These are phyloP conservation scores for Bipolaris gigantea DNA, from an alignment of 2,329 filamentous ascomycete genomes.

Conservation along the genomic window DNA sequence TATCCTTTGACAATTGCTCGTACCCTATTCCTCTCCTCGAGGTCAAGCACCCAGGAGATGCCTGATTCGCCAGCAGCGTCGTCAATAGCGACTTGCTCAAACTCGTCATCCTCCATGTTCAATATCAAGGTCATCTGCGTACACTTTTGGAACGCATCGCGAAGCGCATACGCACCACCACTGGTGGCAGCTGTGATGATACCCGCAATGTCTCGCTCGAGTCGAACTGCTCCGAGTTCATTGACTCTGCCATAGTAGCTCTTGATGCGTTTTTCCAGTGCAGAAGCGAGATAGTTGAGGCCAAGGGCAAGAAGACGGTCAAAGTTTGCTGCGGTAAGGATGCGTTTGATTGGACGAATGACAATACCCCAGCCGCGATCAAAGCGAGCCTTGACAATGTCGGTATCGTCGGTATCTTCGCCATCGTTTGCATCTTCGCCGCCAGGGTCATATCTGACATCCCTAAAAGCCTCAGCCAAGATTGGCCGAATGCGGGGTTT, in stretches of 20 bases:
- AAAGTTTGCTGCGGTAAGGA: conserved; percentile 79
- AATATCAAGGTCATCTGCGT: conserved; percentile 82
- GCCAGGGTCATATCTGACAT: conserved; percentile 77
- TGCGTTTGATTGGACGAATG: conserved; percentile 78
- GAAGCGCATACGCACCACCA: conserved; percentile 72
- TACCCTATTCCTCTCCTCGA: conserved; percentile 73
- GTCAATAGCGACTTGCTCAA: conserved; percentile 68
- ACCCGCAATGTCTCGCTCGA: conserved; percentile 81
- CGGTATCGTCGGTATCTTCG: conserved; percentile 53
- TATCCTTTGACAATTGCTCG: conserved; percentile 63
- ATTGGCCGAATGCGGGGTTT: conserved; percentile 83
- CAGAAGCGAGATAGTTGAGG: conserved; percentile 71
- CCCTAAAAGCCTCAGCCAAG: conserved; percentile 84
- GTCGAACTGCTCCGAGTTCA: conserved; percentile 75
- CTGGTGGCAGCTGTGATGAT: conserved; percentile 67
- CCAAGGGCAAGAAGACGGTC: conserved; percentile 74
- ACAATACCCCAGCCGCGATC: conserved; percentile 83
- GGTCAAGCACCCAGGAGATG: conserved; percentile 70
- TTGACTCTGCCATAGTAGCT: conserved; percentile 77
- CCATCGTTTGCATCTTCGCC: conserved; percentile 49
- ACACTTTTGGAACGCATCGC: conserved; percentile 75
- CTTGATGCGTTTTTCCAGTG: conserved; percentile 87
- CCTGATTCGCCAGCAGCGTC: conserved; percentile 57
- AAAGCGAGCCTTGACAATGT: conserved; percentile 77
- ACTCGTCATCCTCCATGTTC: conserved; percentile 96